Evolutionary conservation across 495 filamentous ascomycete species (phyloP), one percentile per base, ranked within the genome.

Genomic region (Pseudevernia furfuracea): DNA sequence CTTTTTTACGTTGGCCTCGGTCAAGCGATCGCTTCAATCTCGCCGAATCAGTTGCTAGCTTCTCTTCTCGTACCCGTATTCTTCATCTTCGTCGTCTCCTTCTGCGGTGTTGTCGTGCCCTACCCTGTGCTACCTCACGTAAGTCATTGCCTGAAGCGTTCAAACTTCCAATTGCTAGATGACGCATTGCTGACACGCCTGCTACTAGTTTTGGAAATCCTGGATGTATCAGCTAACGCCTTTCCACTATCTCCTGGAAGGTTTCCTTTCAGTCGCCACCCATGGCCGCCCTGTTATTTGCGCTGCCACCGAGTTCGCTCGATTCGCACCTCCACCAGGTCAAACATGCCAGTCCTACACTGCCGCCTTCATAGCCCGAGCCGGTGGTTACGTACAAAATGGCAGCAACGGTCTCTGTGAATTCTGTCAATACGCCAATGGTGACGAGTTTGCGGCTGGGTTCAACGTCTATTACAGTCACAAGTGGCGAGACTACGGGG

Each of bases 161-260:
- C 15, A 32, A 25, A 3, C 1, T 34, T 21, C 41, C 25, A n/a
- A 21, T 25, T 43, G 2, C 37, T 55, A 19, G 4, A 14, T 11
- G 9, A 41, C n/a, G 1, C 7, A 37, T 37, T 25, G 49, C 44
- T 61, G 38, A 61, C 38, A 23, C 23, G 15, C n/a, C 23, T 5
- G 6, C 21, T 4, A 9, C 70, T 46, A 64, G 5, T 92, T 92
- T 76, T 96, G 90, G 87, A 80, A 85, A 17, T 78, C 78, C 1
- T 93, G 90, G 90, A 78, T 95, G 25, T 91, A 93, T 74, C 75
- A 91, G 66, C 83, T 96, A 4, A 87, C 91, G 67, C 91, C 91
- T 0, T 94, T 95, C 74, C 92, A 88, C 3, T 85, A 90, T 6
- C 81, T 96, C 11, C 88, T 97, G 69, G 79, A 84, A 53, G 91